These are phyloP conservation scores for Eucalyptus pauciflora DNA, from an alignment of 345 rosid genomes.

Conservation along the genomic window DNA sequence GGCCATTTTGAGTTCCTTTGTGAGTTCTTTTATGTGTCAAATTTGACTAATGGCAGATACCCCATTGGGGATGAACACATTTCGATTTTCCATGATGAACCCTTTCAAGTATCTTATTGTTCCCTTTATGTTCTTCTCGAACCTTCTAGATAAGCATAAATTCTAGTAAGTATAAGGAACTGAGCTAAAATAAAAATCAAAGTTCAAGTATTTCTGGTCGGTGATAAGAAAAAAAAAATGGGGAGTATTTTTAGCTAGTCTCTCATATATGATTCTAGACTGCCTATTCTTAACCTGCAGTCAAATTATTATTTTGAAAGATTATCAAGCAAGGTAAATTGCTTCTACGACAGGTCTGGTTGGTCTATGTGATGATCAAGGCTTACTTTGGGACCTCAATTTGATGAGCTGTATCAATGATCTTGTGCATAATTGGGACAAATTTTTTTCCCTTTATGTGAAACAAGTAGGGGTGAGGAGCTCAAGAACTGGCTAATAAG, in stretches of 20 bases:
- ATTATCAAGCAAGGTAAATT: not conserved
- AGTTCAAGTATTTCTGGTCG: no score
- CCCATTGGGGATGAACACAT: no score
- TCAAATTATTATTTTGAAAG: not conserved
- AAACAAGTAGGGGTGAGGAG: not conserved
- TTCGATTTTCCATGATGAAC: no score
- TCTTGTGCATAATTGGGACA: not conserved
- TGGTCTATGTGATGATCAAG: not conserved
- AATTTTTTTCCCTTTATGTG: not conserved
- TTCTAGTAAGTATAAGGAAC: no score
- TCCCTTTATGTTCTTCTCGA: no score
- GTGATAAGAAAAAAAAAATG: no score
- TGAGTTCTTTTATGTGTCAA: no score
- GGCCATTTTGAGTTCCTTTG: no score
- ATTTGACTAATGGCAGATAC: no score
- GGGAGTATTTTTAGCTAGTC: not conserved
- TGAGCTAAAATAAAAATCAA: no score
- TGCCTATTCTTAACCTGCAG: fast-evolving
- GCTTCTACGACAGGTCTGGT: not conserved
- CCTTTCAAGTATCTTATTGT: no score
- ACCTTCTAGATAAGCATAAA: no score
- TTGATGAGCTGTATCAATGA: not conserved
- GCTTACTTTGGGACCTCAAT: not conserved
- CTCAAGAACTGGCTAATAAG: not conserved
- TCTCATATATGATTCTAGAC: not conserved